These are phyloP conservation scores for Protomyces gravidus DNA, from an alignment of 1,139 yeast species.

Conservation along the genomic window DNA sequence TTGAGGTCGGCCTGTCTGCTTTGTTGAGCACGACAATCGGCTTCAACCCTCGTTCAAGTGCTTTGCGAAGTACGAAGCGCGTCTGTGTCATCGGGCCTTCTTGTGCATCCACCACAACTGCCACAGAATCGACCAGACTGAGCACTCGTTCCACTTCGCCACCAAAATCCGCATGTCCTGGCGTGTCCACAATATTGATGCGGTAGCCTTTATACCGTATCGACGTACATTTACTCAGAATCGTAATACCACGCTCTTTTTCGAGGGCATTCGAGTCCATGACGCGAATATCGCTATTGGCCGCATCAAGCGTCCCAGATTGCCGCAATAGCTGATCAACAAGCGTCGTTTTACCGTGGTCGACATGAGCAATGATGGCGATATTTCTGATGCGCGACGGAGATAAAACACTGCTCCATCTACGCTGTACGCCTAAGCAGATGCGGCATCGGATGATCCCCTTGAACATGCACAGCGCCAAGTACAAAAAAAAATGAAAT, in stretches of 20 bases:
- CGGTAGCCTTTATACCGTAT: slow-evolving; percentile 85
- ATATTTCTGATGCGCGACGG: slow-evolving; percentile 75
- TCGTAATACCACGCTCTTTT: slow-evolving; percentile 91
- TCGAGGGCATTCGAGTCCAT: slow-evolving; percentile 91
- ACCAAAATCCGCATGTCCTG: slow-evolving; percentile 95
- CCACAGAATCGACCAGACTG: slow-evolving; percentile 94
- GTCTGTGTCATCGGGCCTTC: slow-evolving; percentile 98
- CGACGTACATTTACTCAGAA: slow-evolving; percentile 92
- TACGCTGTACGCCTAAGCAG: too few species aligned
- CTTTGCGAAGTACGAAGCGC: slow-evolving; percentile 88
- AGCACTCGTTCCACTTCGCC: slow-evolving; percentile 91
- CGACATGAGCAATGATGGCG: slow-evolving; percentile 95
- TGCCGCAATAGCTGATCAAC: slow-evolving; percentile 81
- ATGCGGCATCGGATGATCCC: too few species aligned
- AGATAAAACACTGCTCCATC: slow-evolving; percentile 17
- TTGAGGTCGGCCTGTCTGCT: slow-evolving; percentile 74
- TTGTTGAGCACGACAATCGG: slow-evolving; percentile 89
- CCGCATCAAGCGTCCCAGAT: slow-evolving; percentile 78
- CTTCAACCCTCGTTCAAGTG: slow-evolving; percentile 76
- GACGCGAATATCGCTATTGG: slow-evolving; percentile 61
- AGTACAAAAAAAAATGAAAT: too few species aligned
- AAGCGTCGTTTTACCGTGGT: slow-evolving; percentile 91
- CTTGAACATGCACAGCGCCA: too few species aligned
- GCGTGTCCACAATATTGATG: slow-evolving; percentile 89
- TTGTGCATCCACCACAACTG: slow-evolving; percentile 83